Evolutionary conservation across 139 green algal genomes (phyloP).

Genomic region (Tetradesmus obliquus): DNA sequence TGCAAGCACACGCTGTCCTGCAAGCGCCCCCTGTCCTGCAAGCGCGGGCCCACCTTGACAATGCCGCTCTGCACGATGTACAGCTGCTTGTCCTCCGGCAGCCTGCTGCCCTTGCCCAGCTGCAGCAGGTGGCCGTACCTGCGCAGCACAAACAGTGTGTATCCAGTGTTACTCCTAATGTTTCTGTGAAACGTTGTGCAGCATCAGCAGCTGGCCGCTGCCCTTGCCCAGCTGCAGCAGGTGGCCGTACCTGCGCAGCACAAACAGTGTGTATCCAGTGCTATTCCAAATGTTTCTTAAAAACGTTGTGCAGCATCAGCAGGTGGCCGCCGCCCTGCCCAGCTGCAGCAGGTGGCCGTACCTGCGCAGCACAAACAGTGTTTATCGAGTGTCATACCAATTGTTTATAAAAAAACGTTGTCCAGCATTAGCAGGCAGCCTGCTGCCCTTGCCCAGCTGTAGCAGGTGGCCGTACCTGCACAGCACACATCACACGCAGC

Average conservation of each 20-base stretch:
- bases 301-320: too few species aligned
- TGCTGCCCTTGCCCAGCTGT: conserved; percentile 5
- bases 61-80: conserved; percentile 44
- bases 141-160: background rate
- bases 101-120: background rate
- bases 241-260: conserved; percentile 22
- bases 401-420: too few species aligned
- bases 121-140: conserved; percentile 37
- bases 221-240: conserved; percentile 14
- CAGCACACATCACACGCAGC: background rate
- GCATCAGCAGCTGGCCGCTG: background rate
- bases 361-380: background rate
- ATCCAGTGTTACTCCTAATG: background rate
- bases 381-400: background rate
- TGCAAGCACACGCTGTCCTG: background rate
- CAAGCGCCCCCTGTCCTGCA: background rate
- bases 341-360: conserved; percentile 35
- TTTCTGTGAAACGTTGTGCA: too few species aligned
- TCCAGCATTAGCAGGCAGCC: background rate
- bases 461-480: conserved; percentile 30
- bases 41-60: background rate
- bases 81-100: conserved; percentile 20
- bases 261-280: background rate
- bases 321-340: background rate
- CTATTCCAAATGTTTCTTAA: too few species aligned